Conservation (phyloP, 805 yeast species). For the Metschnikowia lachancei region DNA sequence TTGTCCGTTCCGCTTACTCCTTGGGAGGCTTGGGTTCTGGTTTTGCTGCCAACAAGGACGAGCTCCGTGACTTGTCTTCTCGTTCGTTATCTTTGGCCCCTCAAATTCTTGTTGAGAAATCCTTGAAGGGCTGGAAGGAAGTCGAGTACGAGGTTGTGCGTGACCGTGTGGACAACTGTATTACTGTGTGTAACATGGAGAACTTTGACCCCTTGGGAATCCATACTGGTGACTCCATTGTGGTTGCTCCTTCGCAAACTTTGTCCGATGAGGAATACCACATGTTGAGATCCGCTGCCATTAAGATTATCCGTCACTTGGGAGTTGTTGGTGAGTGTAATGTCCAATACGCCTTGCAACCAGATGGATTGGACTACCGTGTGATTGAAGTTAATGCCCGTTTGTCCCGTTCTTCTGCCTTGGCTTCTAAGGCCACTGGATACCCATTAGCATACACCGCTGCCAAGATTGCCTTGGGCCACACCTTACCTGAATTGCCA, state of each 20-base stretch:
- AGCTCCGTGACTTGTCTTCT: slow-evolving; percentile 78
- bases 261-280: slow-evolving; percentile 94
- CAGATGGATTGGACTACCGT: slow-evolving; percentile 90
- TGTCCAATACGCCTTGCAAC: slow-evolving; percentile 94
- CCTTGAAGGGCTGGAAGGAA: slow-evolving; percentile 99
- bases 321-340: slow-evolving; percentile 99
- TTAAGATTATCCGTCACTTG: slow-evolving; percentile 91
- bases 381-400: slow-evolving; percentile 98
- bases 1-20: slow-evolving; percentile 96
- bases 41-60: slow-evolving; percentile 84
- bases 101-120: slow-evolving; percentile 90
- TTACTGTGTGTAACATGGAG: slow-evolving; percentile 99
- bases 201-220: slow-evolving; percentile 98
- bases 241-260: slow-evolving; percentile 98
- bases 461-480: slow-evolving; percentile 91
- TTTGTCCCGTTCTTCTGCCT: slow-evolving; percentile 96
- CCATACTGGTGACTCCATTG: slow-evolving; percentile 98
- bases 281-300: slow-evolving; percentile 97
- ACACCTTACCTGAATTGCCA: slow-evolving; percentile 85
- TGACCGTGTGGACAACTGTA: slow-evolving; percentile 95
- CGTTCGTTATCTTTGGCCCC: slow-evolving; percentile 94
- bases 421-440: slow-evolving; percentile 98
- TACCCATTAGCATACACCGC: slow-evolving; percentile 98
- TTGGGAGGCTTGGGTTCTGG: slow-evolving; percentile 98
- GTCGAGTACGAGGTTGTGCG: slow-evolving; percentile 98